A percentile compares a stretch with the other conserved stretches of the same genome.
phyloP scores from a whole-genome alignment of 257 asterid genomes.

The Paulownia fortunei region DNA sequence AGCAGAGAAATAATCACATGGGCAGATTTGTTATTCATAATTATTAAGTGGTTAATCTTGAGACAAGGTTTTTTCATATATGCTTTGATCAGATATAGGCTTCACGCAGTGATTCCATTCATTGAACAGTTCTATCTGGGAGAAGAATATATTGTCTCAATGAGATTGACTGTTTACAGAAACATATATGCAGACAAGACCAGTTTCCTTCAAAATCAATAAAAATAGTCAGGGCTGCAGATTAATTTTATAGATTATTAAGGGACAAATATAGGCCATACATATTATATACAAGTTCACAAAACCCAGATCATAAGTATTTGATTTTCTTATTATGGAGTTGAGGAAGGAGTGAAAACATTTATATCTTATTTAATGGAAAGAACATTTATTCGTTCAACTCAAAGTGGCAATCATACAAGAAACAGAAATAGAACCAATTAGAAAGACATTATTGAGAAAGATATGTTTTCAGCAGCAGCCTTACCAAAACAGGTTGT shows the following conservation, averaged over 20 bases:
- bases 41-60: neutral
- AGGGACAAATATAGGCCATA: neutral
- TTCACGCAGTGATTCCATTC: neutral
- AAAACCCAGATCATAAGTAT: conserved; percentile 27
- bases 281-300: neutral
- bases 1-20: neutral
- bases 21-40: neutral
- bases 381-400: neutral
- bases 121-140: neutral
- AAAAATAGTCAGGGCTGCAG: neutral
- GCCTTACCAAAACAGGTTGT: conserved; percentile 58
- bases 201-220: neutral
- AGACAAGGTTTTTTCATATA: neutral
- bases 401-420: conserved; percentile 3
- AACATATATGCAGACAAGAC: neutral
- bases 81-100: neutral
- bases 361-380: neutral
- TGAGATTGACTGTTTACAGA: neutral
- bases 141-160: neutral
- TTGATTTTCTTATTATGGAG: neutral
- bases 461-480: neutral
- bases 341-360: neutral
- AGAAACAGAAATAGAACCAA: neutral
- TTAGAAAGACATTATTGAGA: neutral
- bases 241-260: neutral